Percentiles rank a stretch among this genome's conserved stretches.
Conservation (phyloP, 169 alveolate species). For the Plasmodium billcollinsi region DNA sequence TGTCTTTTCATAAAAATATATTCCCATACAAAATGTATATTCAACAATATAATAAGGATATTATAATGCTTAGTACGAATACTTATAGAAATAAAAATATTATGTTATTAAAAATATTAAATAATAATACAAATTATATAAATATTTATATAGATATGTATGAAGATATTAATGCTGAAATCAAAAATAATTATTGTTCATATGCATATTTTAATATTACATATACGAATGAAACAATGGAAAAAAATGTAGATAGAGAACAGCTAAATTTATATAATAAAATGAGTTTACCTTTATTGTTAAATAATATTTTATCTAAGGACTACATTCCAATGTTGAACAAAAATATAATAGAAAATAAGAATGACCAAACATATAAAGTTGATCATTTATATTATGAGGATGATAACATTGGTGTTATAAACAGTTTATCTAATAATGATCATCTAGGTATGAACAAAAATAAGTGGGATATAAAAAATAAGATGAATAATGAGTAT, state of each 20-base stretch:
- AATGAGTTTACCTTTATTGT: slow-evolving; percentile 19
- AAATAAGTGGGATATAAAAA: no score
- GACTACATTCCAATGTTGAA: neutral
- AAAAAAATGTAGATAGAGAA: neutral
- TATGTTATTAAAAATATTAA: slow-evolving; percentile 11
- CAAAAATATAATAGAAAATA: neutral
- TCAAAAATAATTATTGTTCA: slow-evolving; percentile 25
- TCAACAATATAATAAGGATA: neutral
- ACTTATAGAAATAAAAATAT: slow-evolving; percentile 51
- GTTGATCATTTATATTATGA: no score
- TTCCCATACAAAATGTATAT: slow-evolving; percentile 35
- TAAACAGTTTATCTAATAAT: no score
- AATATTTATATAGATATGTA: slow-evolving; percentile 30
- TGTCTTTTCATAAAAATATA: slow-evolving; percentile 29
- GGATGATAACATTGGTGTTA: no score
- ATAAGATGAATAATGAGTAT: no score
- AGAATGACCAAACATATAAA: neutral
- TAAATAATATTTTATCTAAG: slow-evolving; percentile 23
- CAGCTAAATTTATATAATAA: neutral
- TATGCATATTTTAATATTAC: slow-evolving; percentile 41
- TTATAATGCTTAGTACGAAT: slow-evolving; percentile 12
- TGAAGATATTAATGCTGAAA: slow-evolving; percentile 32
- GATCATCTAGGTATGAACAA: no score
- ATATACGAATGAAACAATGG: slow-evolving; percentile 16
- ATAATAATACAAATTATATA: slow-evolving; percentile 1